These are phyloP conservation scores for Peribolospora baueri DNA, from an alignment of 768 basidiomycete genomes.

Conservation along the genomic window DNA sequence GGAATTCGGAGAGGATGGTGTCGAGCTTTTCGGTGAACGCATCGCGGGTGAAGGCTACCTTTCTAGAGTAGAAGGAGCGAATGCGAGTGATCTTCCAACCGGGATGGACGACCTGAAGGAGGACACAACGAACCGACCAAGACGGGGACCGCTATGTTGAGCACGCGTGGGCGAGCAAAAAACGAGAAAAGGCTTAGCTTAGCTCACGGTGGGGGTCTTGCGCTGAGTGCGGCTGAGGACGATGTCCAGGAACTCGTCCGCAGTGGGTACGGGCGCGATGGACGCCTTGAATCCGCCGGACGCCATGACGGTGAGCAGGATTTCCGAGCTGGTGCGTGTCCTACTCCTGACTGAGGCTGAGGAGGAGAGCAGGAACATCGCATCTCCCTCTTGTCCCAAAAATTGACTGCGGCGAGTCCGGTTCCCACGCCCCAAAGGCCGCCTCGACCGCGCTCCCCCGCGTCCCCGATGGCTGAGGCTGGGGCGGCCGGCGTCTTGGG, in stretches of 20 bases:
- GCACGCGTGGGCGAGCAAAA: background rate
- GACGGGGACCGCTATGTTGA: background rate
- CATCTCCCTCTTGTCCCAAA: too few relatives aligned
- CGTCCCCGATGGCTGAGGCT: too few relatives aligned
- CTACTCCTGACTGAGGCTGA: too few relatives aligned
- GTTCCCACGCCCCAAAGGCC: too few relatives aligned
- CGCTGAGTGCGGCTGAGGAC: constrained; percentile 82
- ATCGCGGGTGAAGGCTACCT: constrained; percentile 97
- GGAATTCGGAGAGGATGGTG: constrained; percentile 84
- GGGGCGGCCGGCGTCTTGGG: too few relatives aligned
- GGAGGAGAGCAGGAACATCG: too few relatives aligned
- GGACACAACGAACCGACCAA: background rate
- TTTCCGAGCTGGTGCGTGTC: too few relatives aligned
- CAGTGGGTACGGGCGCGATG: constrained; percentile 95
- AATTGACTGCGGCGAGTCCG: too few relatives aligned
- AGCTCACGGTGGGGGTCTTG: constrained; percentile 74
- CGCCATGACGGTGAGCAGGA: too few relatives aligned
- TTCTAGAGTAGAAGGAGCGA: constrained; percentile 57
- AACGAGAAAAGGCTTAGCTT: background rate
- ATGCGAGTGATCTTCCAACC: constrained; percentile 99
- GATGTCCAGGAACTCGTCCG: constrained; percentile 70
- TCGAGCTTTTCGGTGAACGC: constrained; percentile 86
- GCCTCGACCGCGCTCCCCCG: too few relatives aligned
- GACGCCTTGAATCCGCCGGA: constrained; percentile 12
- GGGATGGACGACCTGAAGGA: constrained; percentile 72